Percentiles rank a stretch among this genome's conserved stretches.
Conservation (phyloP, 1,139 yeast genomes). For the Candida tunisiensis region DNA sequence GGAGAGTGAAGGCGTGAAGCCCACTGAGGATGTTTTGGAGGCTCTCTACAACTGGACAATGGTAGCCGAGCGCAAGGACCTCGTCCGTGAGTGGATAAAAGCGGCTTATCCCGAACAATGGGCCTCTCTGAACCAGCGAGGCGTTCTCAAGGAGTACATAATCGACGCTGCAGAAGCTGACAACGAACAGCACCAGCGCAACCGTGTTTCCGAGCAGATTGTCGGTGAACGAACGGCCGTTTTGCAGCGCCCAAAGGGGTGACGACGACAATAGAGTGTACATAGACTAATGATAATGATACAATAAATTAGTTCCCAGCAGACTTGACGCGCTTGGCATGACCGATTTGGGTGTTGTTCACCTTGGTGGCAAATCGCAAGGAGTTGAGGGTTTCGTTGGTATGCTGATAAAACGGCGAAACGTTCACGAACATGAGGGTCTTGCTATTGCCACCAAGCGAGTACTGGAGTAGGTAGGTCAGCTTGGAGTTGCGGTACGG, state of each 20-base stretch:
- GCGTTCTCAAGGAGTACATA: not conserved
- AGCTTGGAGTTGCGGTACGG: slow-evolving; percentile 46
- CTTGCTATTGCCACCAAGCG: slow-evolving; percentile 74
- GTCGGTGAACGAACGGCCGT: too few relatives aligned
- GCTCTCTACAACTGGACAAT: slow-evolving; percentile 48
- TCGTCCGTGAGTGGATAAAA: slow-evolving; percentile 38
- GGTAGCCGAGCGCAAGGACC: slow-evolving; percentile 28
- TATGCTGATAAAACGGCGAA: slow-evolving; percentile 47
- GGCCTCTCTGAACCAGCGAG: slow-evolving; percentile 13
- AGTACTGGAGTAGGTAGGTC: slow-evolving; percentile 70
- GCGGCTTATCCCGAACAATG: slow-evolving; percentile 28
- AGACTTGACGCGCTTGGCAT: too few relatives aligned
- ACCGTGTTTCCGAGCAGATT: too few relatives aligned
- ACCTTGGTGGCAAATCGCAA: slow-evolving; percentile 74
- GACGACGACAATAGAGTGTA: too few relatives aligned
- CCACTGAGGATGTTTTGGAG: slow-evolving; percentile 34
- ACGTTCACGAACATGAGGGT: slow-evolving; percentile 89
- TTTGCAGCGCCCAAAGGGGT: too few relatives aligned
- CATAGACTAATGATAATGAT: too few relatives aligned
- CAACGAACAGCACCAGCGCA: not conserved
- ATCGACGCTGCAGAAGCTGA: not conserved
- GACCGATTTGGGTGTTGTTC: slow-evolving; percentile 18
- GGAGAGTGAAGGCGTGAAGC: slow-evolving; percentile 30
- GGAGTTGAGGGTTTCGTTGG: slow-evolving; percentile 68
- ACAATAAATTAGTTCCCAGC: too few relatives aligned